Evolutionary conservation across 768 basidiomycete genomes (phyloP).

Genomic region (Chiua virens): DNA sequence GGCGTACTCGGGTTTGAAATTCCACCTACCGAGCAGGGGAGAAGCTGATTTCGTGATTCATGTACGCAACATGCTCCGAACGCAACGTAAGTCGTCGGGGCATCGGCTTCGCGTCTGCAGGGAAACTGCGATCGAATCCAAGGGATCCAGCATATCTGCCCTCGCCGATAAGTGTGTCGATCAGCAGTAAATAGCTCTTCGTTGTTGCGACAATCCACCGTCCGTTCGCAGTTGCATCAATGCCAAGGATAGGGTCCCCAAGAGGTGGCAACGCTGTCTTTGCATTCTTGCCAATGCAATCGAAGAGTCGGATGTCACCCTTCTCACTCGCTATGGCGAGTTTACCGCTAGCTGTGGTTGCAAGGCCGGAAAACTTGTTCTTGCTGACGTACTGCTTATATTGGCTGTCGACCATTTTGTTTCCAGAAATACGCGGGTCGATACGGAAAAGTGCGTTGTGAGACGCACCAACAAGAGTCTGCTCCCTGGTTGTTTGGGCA

Average conservation of each 20-base stretch:
- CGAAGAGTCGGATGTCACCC: constrained; percentile 94
- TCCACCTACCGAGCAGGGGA: constrained; percentile 81
- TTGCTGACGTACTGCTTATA: constrained; percentile 96
- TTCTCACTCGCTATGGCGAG: constrained; percentile 95
- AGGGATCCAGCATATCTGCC: constrained; percentile 79
- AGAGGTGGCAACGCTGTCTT: constrained; percentile 96
- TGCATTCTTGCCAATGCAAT: constrained; percentile 96
- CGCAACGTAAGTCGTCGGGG: constrained; percentile 86
- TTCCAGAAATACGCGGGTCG: constrained; percentile 91
- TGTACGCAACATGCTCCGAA: constrained; percentile 91
- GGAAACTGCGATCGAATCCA: constrained; percentile 95
- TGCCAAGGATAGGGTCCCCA: constrained; percentile 92
- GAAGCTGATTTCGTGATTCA: constrained; percentile 84
- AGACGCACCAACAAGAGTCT: constrained; percentile 91
- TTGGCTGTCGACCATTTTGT: constrained; percentile 91
- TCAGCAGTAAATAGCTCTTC: constrained; percentile 88
- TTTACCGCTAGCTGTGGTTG: constrained; percentile 84
- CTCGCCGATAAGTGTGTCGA: constrained; percentile 93
- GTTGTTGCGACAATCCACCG: constrained; percentile 96
- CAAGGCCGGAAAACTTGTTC: constrained; percentile 91
- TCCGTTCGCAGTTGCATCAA: constrained; percentile 93
- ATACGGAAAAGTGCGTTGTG: constrained; percentile 97
- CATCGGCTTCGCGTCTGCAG: constrained; percentile 88
- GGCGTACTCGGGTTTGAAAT: background rate
- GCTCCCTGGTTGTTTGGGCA: constrained; percentile 87